Base-by-base conservation (phyloP, 257 asterid genomes). In the Paraleonurus japonicus region DNA sequence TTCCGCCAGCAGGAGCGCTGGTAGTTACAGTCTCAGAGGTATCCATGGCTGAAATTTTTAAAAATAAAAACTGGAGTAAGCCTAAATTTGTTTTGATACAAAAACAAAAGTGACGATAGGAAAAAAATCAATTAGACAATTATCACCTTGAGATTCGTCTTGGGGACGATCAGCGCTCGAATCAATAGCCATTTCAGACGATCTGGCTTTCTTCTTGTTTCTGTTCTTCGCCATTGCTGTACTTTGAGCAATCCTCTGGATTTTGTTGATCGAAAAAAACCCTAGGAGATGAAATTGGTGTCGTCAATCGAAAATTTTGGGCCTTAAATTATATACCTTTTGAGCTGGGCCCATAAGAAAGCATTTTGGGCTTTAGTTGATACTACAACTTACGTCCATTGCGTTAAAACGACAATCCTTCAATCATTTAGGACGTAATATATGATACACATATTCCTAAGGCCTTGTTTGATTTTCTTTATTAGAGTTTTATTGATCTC, bases 211-310 rank as follows among this genome's bases (percentile, higher is more conserved):
- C 77, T 71, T 86, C 61, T 80, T 82, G 82, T 86, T 84, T 61
- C 90, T 78, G 65, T 84, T 88, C 81, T 86, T 86, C 85, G 80
- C 89, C 90, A 88, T 86, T 58, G 81, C 61, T 37, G 71, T 26
- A 24, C 7, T 45, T 19, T 43, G 23, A 19, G 67, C 5, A 26
- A 17, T 15, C 3, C 43, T 58, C 37, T 1, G 61, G 16, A 3
- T 55, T 24, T 5, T 5, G 32, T 20, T 19, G 7, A 10, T 0
- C 10, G 61, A 8, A 19, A 3, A 47, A 68, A 67, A 35, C 70
- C 79, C 79, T 61, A 60, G 50, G 28, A 59, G 22, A 67, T 2
- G 15, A 20, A 55, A 20, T 23, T 8, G 35, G 26, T 22, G 30
- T 7, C 7, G 24, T 50, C 4, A 20, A 5, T 7, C 1, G 26